Conservation (phyloP, 1,139 yeast species). For the Pneumocystis canis region DNA sequence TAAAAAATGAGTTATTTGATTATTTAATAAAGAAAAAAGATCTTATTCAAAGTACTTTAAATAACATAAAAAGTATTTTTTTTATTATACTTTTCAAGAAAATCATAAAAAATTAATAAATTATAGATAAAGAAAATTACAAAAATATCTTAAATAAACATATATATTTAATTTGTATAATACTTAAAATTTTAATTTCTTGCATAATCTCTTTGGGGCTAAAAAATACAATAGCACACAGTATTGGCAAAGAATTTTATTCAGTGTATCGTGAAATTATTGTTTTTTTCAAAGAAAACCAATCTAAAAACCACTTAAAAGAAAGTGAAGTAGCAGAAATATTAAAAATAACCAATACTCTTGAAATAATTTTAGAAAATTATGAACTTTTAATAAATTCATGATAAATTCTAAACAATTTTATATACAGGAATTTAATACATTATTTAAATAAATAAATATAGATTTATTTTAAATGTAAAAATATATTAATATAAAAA, state of each 20-base stretch:
- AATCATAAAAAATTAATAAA: background rate
- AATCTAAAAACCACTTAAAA: background rate
- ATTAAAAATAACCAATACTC: background rate
- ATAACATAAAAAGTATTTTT: background rate
- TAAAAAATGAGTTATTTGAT: background rate
- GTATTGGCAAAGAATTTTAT: background rate
- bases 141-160: background rate
- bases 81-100: background rate
- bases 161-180: background rate
- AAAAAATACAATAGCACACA: background rate
- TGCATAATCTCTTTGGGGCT: background rate
- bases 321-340: background rate
- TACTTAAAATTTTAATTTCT: background rate
- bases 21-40: background rate
- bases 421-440: background rate
- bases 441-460: background rate
- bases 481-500: background rate
- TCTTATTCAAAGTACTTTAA: background rate
- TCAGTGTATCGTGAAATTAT: background rate
- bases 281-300: background rate
- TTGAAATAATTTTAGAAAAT: background rate
- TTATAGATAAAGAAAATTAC: background rate
- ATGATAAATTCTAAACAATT: background rate
- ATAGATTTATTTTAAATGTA: background rate
- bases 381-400: background rate